These are phyloP conservation scores for Chrysosporium queenslandicum DNA, from an alignment of 2,329 filamentous ascomycete species.

Conservation along the genomic window DNA sequence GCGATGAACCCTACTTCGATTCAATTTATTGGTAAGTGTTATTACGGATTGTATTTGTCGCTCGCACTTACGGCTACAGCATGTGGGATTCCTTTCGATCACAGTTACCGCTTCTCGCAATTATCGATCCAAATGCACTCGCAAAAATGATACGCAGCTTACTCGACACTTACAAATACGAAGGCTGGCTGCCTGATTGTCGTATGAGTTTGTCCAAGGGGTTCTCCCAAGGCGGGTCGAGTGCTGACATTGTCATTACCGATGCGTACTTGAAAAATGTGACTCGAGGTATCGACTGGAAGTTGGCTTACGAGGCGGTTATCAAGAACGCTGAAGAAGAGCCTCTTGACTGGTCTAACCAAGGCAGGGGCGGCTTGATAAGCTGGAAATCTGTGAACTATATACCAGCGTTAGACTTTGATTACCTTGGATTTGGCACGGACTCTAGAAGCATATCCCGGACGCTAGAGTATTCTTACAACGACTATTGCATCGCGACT, in stretches of 20 bases:
- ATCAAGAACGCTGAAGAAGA: conserved; percentile 63
- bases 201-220: conserved; percentile 67
- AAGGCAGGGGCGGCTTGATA: conserved; percentile 59
- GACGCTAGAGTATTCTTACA: conserved; percentile 68
- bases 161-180: conserved; percentile 59
- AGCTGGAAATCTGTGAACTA: conserved; percentile 64
- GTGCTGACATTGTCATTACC: conserved; percentile 58
- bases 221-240: conserved; percentile 64
- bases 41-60: neutral
- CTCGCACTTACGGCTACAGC: conserved; percentile 18
- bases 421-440: conserved; percentile 56
- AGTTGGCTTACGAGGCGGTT: conserved; percentile 58
- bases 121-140: conserved; percentile 55
- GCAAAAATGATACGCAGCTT: conserved; percentile 59
- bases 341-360: conserved; percentile 58
- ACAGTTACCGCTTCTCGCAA: conserved; percentile 58
- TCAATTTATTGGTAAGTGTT: conserved; percentile 60
- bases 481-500: conserved; percentile 60
- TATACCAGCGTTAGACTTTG: conserved; percentile 60
- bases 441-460: conserved; percentile 61
- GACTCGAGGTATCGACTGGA: conserved; percentile 53
- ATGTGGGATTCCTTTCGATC: conserved; percentile 64
- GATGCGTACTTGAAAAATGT: conserved; percentile 61
- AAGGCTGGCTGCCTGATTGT: conserved; percentile 65
- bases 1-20: conserved; percentile 61